These are phyloP conservation scores for Canavalia ensiformis DNA, from an alignment of 306 rosid genomes.

Conservation along the genomic window DNA sequence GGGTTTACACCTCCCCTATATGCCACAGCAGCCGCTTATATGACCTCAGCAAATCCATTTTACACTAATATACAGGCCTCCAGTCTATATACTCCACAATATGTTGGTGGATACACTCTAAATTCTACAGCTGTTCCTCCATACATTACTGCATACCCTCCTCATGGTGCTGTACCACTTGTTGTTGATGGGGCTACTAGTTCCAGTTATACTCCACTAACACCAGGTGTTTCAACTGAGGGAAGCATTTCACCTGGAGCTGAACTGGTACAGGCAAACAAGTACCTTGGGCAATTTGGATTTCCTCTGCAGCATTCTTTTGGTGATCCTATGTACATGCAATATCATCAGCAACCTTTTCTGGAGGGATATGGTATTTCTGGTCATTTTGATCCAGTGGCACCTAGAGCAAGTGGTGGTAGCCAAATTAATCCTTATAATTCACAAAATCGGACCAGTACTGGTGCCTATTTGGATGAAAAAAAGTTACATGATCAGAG, in stretches of 20 bases:
- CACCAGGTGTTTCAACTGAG: slow-evolving; percentile 56
- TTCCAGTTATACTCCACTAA: slow-evolving; percentile 51
- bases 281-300: slow-evolving; percentile 58
- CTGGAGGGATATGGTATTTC: slow-evolving; percentile 58
- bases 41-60: slow-evolving; percentile 56
- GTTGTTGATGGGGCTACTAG: slow-evolving; percentile 60
- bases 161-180: slow-evolving; percentile 57
- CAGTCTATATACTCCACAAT: slow-evolving; percentile 55
- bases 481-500: slow-evolving; percentile 53
- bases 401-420: slow-evolving; percentile 51
- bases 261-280: slow-evolving; percentile 56
- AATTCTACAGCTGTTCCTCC: slow-evolving; percentile 57
- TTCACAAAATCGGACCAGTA: slow-evolving; percentile 46
- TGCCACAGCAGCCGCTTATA: slow-evolving; percentile 62
- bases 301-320: slow-evolving; percentile 54
- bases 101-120: slow-evolving; percentile 54
- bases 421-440: slow-evolving; percentile 50
- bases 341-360: slow-evolving; percentile 59
- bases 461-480: slow-evolving; percentile 53
- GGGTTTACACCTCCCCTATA: slow-evolving; percentile 69
- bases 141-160: slow-evolving; percentile 55
- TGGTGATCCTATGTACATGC: slow-evolving; percentile 61
- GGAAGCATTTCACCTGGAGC: slow-evolving; percentile 55
- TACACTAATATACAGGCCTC: slow-evolving; percentile 54
- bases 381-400: slow-evolving; percentile 54